A percentile compares a stretch with the other conserved stretches of the same genome.
These are phyloP conservation scores for Gliomastix tumulicola DNA, from an alignment of 2,329 filamentous ascomycete species.

Conservation along the genomic window DNA sequence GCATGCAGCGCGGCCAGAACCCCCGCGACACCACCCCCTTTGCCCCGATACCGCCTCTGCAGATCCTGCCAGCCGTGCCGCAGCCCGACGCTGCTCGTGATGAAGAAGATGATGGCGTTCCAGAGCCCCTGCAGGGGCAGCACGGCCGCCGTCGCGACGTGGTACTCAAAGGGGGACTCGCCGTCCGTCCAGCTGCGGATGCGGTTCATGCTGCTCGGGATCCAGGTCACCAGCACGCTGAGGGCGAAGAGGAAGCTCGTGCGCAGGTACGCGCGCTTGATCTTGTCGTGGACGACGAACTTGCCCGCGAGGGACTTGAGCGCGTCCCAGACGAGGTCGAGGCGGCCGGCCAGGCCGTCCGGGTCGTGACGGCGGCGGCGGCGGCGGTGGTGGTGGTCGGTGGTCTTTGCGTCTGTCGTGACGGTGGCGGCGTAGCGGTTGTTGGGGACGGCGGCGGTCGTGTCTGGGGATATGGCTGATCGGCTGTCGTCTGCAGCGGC, in stretches of 20 bases:
- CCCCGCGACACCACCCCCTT: background rate
- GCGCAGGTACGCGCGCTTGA: slow-evolving; percentile 54
- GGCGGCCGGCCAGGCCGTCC: too few species aligned
- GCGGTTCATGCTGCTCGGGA: slow-evolving; percentile 64
- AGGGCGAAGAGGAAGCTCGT: slow-evolving; percentile 56
- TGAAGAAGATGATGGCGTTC: slow-evolving; percentile 73
- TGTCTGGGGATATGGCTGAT: too few species aligned
- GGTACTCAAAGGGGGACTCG: slow-evolving; percentile 53
- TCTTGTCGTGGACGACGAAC: slow-evolving; percentile 38
- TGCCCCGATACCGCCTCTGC: background rate
- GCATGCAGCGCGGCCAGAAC: too few species aligned
- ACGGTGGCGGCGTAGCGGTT: background rate
- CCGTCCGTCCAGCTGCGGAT: slow-evolving; percentile 58
- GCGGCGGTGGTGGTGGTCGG: slow-evolving; percentile 8
- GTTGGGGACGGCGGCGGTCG: too few species aligned
- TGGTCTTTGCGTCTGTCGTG: background rate
- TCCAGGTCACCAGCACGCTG: slow-evolving; percentile 56
- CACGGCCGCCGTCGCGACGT: slow-evolving; percentile 63
- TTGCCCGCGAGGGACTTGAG: slow-evolving; percentile 14
- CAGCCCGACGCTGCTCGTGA: slow-evolving; percentile 44
- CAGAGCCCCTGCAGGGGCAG: slow-evolving; percentile 74
- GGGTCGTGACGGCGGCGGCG: too few species aligned
- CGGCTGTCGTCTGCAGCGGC: background rate
- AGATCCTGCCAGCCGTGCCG: slow-evolving; percentile 3
- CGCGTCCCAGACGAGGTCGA: too few species aligned